These are phyloP conservation scores for Pseudogymnoascus sp. DNA, from an alignment of 2,329 filamentous ascomycete genomes.

Conservation along the genomic window DNA sequence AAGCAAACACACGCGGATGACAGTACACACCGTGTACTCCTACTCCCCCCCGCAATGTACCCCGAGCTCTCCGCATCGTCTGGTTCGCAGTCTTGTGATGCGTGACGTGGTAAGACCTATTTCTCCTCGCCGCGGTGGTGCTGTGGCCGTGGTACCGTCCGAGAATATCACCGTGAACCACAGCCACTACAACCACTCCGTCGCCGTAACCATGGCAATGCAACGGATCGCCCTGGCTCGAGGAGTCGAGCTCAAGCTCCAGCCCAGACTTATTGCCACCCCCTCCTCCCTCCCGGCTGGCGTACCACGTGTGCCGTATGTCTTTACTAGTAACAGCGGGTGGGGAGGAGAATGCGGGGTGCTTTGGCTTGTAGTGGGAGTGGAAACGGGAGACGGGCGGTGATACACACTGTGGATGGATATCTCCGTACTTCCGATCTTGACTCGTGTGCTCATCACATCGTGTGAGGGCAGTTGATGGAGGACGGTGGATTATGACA, in stretches of 20 bases:
- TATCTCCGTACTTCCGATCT: not conserved
- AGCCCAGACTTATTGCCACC: not conserved
- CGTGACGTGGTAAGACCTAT: not conserved
- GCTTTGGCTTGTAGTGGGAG: not conserved
- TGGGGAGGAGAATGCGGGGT: not conserved
- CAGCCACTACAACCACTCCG: not conserved
- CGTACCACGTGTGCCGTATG: not conserved
- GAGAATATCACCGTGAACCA: not conserved
- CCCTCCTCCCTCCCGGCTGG: not conserved
- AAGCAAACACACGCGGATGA: not conserved
- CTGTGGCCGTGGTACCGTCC: not conserved
- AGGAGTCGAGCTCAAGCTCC: not conserved
- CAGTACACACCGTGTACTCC: not conserved
- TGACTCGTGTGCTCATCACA: not conserved
- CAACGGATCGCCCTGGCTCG: not conserved
- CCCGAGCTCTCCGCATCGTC: not conserved
- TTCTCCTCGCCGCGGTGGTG: not conserved
- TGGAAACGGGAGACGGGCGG: not conserved
- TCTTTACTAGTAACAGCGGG: not conserved
- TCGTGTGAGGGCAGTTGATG: not conserved
- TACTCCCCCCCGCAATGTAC: not conserved
- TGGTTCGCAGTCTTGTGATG: conserved; percentile 4
- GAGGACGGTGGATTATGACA: not conserved
- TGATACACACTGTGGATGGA: not conserved
- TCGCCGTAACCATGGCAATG: not conserved